Evolutionary conservation across 2,329 filamentous ascomycete species (phyloP).

Genomic region (Aspergillus sp.): DNA sequence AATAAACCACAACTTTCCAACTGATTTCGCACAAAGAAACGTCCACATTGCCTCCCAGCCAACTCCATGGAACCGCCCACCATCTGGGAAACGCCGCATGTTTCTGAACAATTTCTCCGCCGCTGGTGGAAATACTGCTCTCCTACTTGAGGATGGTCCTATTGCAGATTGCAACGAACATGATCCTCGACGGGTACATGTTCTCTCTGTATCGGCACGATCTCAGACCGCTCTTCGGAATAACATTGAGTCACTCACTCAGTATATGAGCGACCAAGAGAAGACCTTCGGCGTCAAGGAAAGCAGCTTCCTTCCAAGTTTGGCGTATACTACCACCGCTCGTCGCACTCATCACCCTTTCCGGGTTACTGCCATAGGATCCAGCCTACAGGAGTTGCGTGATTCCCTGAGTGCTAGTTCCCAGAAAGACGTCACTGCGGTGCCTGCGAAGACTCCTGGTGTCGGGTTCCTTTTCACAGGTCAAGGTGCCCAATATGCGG

Average conservation of each 20-base stretch:
- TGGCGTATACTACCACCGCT: conserved; percentile 69
- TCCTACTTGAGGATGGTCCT: conserved; percentile 65
- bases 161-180: conserved; percentile 23
- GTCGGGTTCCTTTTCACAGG: conserved; percentile 35
- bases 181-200: conserved; percentile 58
- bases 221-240: conserved; percentile 44
- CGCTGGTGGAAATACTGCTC: conserved; percentile 68
- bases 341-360: conserved; percentile 46
- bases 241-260: conserved; percentile 58
- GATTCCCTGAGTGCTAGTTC: conserved; percentile 12
- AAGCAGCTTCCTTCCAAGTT: conserved; percentile 40
- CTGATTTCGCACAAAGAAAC: conserved; percentile 44
- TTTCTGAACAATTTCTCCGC: conserved; percentile 70
- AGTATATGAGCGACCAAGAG: conserved; percentile 42
- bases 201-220: conserved; percentile 58
- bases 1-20: conserved; percentile 49
- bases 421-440: conserved; percentile 11
- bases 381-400: conserved; percentile 13
- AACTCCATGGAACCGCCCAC: conserved; percentile 36
- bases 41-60: conserved; percentile 48
- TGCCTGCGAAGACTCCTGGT: conserved; percentile 21
- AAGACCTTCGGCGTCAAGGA: conserved; percentile 42
- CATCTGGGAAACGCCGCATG: conserved; percentile 37
- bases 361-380: conserved; percentile 25
- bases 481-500: conserved; percentile 38